Conservation (phyloP, 2,329 filamentous ascomycete genomes). For the Zymoseptoria tritici region DNA sequence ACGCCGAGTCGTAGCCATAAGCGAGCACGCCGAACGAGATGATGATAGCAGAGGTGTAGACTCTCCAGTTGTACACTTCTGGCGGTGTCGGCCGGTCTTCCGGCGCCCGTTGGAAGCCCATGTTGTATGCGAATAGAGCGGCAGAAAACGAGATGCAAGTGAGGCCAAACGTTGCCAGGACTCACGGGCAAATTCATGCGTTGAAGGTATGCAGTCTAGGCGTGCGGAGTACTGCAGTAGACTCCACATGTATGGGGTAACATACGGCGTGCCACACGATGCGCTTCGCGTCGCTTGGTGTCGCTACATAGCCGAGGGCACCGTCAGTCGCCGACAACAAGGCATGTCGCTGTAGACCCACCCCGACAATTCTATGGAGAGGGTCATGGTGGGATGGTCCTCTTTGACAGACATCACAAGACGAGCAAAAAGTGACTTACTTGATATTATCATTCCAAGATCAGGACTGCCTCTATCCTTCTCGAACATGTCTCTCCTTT, state of each 20-base stretch:
- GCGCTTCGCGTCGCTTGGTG: not conserved
- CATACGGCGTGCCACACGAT: not conserved
- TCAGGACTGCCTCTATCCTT: too few species aligned
- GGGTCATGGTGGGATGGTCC: not conserved
- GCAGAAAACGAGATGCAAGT: not conserved
- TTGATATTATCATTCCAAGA: too few species aligned
- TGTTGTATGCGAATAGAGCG: slow-evolving; percentile 16
- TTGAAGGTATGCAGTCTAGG: not conserved
- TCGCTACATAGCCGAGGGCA: not conserved
- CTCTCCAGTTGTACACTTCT: slow-evolving; percentile 49
- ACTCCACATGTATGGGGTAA: not conserved
- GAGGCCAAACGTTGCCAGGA: slow-evolving; percentile 4
- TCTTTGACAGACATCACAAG: too few species aligned
- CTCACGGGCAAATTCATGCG: not conserved
- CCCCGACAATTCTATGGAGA: not conserved
- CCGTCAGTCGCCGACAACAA: not conserved
- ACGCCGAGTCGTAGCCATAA: slow-evolving; percentile 49
- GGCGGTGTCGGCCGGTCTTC: slow-evolving; percentile 51
- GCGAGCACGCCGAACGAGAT: slow-evolving; percentile 42
- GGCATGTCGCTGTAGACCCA: not conserved
- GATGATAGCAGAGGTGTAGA: slow-evolving; percentile 43
- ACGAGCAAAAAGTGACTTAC: too few species aligned
- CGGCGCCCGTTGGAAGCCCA: slow-evolving; percentile 40
- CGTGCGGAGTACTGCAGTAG: not conserved
- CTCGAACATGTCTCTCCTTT: too few species aligned